Evolutionary conservation across 345 rosid genomes (phyloP).

Genomic region (Pseudoturritis turrita): DNA sequence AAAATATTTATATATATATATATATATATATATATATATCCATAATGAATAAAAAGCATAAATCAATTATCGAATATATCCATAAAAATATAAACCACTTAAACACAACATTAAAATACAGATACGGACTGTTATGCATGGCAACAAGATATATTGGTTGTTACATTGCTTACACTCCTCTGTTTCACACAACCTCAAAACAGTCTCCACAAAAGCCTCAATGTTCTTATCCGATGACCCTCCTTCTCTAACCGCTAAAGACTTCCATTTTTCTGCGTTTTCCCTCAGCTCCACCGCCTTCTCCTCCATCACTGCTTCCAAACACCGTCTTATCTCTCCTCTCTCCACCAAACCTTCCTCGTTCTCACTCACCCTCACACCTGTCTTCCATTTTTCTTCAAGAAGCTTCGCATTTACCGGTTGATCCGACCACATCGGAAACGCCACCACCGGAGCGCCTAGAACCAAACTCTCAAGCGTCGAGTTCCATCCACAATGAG

Average conservation of each 20-base stretch:
- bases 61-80: too few relatives aligned
- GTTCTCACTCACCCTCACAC: slow-evolving; percentile 46
- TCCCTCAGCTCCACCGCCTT: slow-evolving; percentile 34
- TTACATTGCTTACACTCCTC: too few relatives aligned
- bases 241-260: slow-evolving; percentile 38
- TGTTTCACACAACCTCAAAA: slow-evolving; percentile 4
- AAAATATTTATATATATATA: too few relatives aligned
- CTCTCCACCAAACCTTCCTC: slow-evolving; percentile 42
- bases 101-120: too few relatives aligned
- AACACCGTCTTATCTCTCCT: slow-evolving; percentile 54
- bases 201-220: slow-evolving; percentile 43
- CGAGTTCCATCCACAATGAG: slow-evolving; percentile 84
- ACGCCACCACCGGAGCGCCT: slow-evolving; percentile 64
- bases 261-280: slow-evolving; percentile 54
- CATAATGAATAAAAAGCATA: too few relatives aligned
- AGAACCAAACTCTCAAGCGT: slow-evolving; percentile 50
- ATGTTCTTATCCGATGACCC: slow-evolving; percentile 53
- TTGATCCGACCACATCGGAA: slow-evolving; percentile 71
- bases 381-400: slow-evolving; percentile 49
- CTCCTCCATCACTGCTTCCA: slow-evolving; percentile 51
- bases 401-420: slow-evolving; percentile 51
- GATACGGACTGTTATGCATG: too few relatives aligned
- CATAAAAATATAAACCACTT: too few relatives aligned
- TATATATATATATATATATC: too few relatives aligned
- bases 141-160: too few relatives aligned